A percentile compares a stretch with the other conserved stretches of the same genome.
Evolutionary conservation across 495 filamentous ascomycete genomes (phyloP).

Genomic region (Opeltia flavorubescens): DNA sequence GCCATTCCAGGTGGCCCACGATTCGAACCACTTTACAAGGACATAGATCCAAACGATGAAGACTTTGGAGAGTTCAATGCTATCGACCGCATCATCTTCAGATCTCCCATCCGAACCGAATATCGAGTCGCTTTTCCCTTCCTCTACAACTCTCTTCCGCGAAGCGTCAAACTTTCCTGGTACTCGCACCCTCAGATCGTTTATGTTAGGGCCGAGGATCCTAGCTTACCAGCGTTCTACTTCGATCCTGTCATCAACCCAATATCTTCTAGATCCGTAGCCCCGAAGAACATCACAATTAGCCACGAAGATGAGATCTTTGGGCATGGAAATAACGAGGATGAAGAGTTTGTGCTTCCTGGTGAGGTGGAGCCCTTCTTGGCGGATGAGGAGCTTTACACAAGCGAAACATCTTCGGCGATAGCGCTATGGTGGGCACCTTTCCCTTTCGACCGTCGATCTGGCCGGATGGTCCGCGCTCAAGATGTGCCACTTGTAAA

Average conservation of each 20-base stretch:
- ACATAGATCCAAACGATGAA: constrained; percentile 97
- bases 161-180: constrained; percentile 87
- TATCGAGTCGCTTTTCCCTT: constrained; percentile 89
- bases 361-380: constrained; percentile 75
- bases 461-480: constrained; percentile 93
- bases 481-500: constrained; percentile 96
- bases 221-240: constrained; percentile 86
- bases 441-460: constrained; percentile 87
- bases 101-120: constrained; percentile 87
- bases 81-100: constrained; percentile 98
- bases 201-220: constrained; percentile 79
- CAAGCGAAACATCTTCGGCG: constrained; percentile 77
- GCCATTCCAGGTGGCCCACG: constrained; percentile 92
- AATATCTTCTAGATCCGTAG: constrained; percentile 88
- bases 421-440: constrained; percentile 98
- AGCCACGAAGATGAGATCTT: constrained; percentile 95
- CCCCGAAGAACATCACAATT: constrained; percentile 83
- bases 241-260: constrained; percentile 97
- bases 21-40: constrained; percentile 97
- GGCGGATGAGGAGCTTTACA: constrained; percentile 79
- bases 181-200: constrained; percentile 89
- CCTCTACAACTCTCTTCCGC: constrained; percentile 89
- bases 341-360: constrained; percentile 79
- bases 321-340: constrained; percentile 69
- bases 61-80: constrained; percentile 99